Evolutionary conservation across 2,329 filamentous ascomycete species (phyloP), one percentile per base, ranked within the genome.

Genomic region (Periconia macrospinosa): DNA sequence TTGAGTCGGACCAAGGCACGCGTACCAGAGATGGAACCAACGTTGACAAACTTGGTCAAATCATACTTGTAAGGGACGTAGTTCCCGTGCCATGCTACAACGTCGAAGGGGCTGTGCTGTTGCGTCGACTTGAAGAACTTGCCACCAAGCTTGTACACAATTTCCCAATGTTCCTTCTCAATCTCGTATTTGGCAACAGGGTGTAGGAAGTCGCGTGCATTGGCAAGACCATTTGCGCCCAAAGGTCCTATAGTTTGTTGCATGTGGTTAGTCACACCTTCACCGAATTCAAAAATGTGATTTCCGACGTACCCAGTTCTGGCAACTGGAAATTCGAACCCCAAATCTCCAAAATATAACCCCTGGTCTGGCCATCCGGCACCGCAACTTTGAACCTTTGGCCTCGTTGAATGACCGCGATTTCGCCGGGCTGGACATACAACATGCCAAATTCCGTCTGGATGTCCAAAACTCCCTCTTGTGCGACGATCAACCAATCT

Each of bases 41-140:
- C 86, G 42, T 84, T 85, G 75, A 87, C 89, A 79, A 91, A 92
- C 30, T 88, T 84, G 23, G 86, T 87, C 1, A 92, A 81, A 64
- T 92, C 89, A 76, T 92, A 92, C 75, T 92, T 92, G 81, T 86
- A 91, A 0, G 89, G 89, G 56, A 69, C 64, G 74, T 91, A 92
- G 58, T 85, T 89, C 43, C 89, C 89, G 67, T 92, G 89, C 89
- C 89, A 92, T 2, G 86, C 88, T 2, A 91, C 89, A 0, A 92
- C 84, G 62, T 92, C 89, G 64, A 91, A 92, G 0, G 89, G 89
- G 0, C 86, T 87, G 69, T 92, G 89, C 11, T 79, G 71, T 73
- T 92, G 89, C 41, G 70, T 78, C 7, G 86, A 86, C 37, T 77
- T 75, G 74, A 89, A 91, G 47, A 91, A 81, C 45, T 80, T 78